Percentiles rank a stretch among this genome's conserved stretches.
Conservation (phyloP, 208 protist species). For the Trypanosoma melophagium region DNA sequence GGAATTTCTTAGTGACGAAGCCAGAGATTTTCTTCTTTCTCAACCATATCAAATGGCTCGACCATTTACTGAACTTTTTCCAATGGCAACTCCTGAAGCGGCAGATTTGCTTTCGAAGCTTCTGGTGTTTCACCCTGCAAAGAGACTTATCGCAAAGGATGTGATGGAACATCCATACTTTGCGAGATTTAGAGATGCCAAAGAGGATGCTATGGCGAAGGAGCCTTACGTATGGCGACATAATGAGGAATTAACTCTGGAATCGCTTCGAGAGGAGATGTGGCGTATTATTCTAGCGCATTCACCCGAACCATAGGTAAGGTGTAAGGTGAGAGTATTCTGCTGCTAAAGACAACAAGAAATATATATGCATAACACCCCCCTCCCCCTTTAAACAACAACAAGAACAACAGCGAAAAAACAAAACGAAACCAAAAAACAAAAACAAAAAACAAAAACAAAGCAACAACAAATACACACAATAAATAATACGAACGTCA, state of each 20-base stretch:
- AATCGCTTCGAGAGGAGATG: conserved; percentile 73
- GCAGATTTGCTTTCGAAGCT: conserved; percentile 93
- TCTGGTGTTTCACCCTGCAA: conserved; percentile 96
- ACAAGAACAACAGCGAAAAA: not conserved
- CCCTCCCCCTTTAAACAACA: too few relatives aligned
- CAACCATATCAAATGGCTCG: conserved; percentile 47
- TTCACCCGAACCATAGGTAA: conserved; percentile 27
- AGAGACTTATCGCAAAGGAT: conserved; percentile 91
- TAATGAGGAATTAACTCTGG: conserved; percentile 51
- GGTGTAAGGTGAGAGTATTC: not conserved
- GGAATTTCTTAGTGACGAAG: conserved; percentile 86
- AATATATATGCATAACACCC: not conserved
- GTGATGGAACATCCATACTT: conserved; percentile 96
- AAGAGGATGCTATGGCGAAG: conserved; percentile 66
- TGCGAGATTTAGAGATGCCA: conserved; percentile 81
- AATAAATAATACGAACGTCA: not conserved
- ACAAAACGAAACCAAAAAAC: not conserved
- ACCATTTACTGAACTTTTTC: conserved; percentile 86
- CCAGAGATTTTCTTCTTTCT: conserved; percentile 64
- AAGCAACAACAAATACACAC: not conserved
- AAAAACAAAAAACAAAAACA: not conserved
- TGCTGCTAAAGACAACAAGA: too few relatives aligned
- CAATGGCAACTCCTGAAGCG: conserved; percentile 91
- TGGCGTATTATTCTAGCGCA: conserved; percentile 73
- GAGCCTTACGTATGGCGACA: conserved; percentile 81